Evolutionary conservation across 2,329 filamentous ascomycete species (phyloP).

Genomic region (Penicillium sp.): DNA sequence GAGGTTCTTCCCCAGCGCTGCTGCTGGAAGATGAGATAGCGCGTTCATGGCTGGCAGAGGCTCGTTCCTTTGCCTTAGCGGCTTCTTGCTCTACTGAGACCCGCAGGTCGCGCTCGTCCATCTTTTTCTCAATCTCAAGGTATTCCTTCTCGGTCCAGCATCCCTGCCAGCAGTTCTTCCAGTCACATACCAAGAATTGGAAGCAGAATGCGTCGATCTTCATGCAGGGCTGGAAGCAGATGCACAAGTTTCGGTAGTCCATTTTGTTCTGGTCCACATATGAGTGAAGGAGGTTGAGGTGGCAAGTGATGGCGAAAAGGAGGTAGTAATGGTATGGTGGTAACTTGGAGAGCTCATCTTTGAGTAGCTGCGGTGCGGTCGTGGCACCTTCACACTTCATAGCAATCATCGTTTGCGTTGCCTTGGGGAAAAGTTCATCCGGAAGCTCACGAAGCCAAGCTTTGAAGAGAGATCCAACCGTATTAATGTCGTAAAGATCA

Average conservation of each 20-base stretch:
- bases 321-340: conserved; percentile 97
- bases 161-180: conserved; percentile 95
- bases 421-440: conserved; percentile 87
- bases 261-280: conserved; percentile 97
- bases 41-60: conserved; percentile 51
- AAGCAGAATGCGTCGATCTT: conserved; percentile 95
- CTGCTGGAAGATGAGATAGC: conserved; percentile 66
- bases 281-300: conserved; percentile 84
- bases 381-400: conserved; percentile 77
- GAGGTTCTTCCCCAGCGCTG: conserved; percentile 43
- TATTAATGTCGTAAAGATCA: conserved; percentile 93
- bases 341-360: conserved; percentile 90
- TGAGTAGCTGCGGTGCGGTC: conserved; percentile 77
- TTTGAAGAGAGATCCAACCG: conserved; percentile 93
- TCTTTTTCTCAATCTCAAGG: conserved; percentile 58
- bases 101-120: conserved; percentile 35
- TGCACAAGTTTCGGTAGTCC: conserved; percentile 93
- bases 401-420: conserved; percentile 74
- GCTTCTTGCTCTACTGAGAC: conserved; percentile 29
- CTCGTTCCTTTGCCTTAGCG: conserved; percentile 17
- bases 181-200: conserved; percentile 91
- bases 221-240: conserved; percentile 96
- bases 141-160: conserved; percentile 86
- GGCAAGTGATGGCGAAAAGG: conserved; percentile 94
- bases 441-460: conserved; percentile 94